Base-by-base conservation (phyloP, 73 alveolate genomes). In the Uronychia binucleata region DNA sequence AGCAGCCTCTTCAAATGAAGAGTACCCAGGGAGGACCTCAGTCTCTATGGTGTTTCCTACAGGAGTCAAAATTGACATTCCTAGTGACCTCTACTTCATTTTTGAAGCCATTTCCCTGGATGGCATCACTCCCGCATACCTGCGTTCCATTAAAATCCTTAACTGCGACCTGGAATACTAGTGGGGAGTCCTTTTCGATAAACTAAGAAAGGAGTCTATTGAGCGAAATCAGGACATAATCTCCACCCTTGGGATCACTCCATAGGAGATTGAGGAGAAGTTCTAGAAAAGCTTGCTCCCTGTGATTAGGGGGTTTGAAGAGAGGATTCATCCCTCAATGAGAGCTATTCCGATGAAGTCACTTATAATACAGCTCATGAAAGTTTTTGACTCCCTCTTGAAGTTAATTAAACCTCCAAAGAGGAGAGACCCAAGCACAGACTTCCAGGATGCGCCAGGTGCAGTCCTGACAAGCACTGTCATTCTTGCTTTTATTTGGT, bases 251-350 rank as follows among this genome's bases (percentile, higher is more conserved):
- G 19, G 19, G 5, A 46, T 46, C 19, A 5, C 19, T 46, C n/a
- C n/a, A 19, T 19, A 46, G 19, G 67, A 86, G 34, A 58, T 85
- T 34, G 32, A 26, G 8, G 34, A 67, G 35, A 81, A 86, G 26
- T 86, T 46, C 19, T 11, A 46, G 30, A 86, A 86, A 31, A 78
- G n/a, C 57, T 86, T 14, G 92, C 87, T 13, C 87, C 92, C 59
- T 26, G 19, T 46, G 5, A 46, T 46, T 5, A 46, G 19, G 67
- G 67, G n/a, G 19, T 46, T 46, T 46, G 67, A 46, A 11, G 67
- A 46, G 19, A 46, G 19, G 67, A 46, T 46, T 46, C n/a, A n/a
- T n/a, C n/a, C n/a, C n/a, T n/a, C n/a, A n/a, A n/a, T n/a, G n/a
- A n/a, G n/a, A n/a, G 67, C 67, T 46, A 11, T 46, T 19, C 67